Evolutionary conservation across 164 flowering plant genomes (phyloP).

Genomic region (Magnolia sinica): DNA sequence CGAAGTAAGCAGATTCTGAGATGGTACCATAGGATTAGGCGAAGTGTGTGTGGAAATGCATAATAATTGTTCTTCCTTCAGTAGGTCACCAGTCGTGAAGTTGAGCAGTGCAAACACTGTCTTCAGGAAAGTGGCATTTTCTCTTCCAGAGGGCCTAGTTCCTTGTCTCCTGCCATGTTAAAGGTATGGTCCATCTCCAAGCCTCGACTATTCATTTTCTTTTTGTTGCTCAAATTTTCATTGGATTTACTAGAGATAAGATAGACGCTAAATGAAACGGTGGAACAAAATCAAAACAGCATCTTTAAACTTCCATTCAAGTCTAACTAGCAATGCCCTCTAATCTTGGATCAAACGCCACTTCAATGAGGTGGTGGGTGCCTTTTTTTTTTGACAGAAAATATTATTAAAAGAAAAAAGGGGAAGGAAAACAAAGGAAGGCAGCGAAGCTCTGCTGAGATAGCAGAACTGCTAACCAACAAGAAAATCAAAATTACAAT

Average conservation of each 20-base stretch:
- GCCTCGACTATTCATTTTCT: background rate
- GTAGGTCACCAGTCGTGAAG: slow-evolving; percentile 36
- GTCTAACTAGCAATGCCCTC: too few species aligned
- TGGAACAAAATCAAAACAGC: background rate
- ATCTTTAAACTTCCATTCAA: background rate
- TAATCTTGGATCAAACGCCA: too few species aligned
- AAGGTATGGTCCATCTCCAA: background rate
- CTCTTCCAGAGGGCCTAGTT: slow-evolving; percentile 6
- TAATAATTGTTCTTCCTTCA: background rate
- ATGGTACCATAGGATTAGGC: too few species aligned
- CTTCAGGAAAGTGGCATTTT: slow-evolving; percentile 22
- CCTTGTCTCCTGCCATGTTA: background rate
- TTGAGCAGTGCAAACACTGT: slow-evolving; percentile 27
- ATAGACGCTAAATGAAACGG: background rate
- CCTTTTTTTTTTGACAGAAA: too few species aligned
- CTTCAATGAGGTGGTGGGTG: too few species aligned
- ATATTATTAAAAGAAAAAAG: too few species aligned
- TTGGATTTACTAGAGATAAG: background rate
- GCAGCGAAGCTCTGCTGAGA: too few species aligned
- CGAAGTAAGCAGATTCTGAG: slow-evolving; percentile 14
- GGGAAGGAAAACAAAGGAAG: too few species aligned
- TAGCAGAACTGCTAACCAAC: too few species aligned
- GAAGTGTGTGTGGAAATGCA: too few species aligned
- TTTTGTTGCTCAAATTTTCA: background rate
- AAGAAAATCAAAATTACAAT: too few species aligned